These are phyloP conservation scores for Leccinum disarticulatum DNA, from an alignment of 768 basidiomycete species.

Conservation along the genomic window DNA sequence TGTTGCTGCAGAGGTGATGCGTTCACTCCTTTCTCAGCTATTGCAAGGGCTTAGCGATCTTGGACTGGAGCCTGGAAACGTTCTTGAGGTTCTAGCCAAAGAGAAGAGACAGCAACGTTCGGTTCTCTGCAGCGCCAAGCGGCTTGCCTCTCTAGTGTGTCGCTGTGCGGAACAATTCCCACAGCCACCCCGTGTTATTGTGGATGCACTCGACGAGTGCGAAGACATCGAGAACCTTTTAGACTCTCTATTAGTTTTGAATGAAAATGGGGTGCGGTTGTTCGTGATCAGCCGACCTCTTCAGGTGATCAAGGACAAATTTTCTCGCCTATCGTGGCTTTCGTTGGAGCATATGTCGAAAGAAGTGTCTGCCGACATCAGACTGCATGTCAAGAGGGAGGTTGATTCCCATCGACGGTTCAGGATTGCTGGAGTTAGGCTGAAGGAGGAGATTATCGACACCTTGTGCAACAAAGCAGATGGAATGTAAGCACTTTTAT, in stretches of 20 bases:
- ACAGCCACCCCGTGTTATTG: constrained; percentile 2
- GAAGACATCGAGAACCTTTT: too few species aligned
- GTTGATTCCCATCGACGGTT: constrained; percentile 1
- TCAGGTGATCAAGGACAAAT: too few species aligned
- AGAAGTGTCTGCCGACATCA: constrained; percentile 1
- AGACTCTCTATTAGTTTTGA: too few species aligned
- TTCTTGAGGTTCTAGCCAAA: neutral
- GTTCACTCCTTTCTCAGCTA: neutral
- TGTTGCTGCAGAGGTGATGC: neutral
- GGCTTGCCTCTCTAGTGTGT: neutral
- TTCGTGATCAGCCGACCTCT: too few species aligned
- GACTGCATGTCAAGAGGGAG: constrained; percentile 4
- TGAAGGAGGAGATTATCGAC: too few species aligned
- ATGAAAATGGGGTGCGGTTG: too few species aligned
- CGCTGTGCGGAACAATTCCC: neutral
- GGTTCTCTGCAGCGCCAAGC: neutral
- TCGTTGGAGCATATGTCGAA: too few species aligned
- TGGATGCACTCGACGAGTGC: constrained; percentile 21
- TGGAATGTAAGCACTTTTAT: too few species aligned
- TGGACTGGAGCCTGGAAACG: neutral
- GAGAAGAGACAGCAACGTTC: neutral
- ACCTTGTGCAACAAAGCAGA: too few species aligned
- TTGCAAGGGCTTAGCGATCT: neutral
- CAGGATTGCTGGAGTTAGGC: too few species aligned
- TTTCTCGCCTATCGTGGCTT: too few species aligned